These are phyloP conservation scores for Cyclotella choctawhatcheeana DNA, from an alignment of 108 stramenopile genomes.

Conservation along the genomic window DNA sequence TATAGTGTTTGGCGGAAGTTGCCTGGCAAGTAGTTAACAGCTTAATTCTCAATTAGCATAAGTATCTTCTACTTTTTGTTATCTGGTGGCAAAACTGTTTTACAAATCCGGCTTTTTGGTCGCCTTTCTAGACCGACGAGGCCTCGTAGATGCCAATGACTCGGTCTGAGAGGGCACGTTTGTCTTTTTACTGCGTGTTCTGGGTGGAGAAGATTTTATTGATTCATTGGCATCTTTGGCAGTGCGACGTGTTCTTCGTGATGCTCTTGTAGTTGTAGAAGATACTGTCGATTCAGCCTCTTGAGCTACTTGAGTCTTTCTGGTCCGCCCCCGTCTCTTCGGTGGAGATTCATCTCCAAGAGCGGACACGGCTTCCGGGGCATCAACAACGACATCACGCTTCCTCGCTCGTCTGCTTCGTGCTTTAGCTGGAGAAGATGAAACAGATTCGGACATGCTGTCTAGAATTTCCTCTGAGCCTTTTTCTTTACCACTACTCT, in stretches of 20 bases:
- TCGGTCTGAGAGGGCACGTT: neutral
- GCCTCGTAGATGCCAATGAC: conserved; percentile 3
- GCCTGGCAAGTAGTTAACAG: too few relatives aligned
- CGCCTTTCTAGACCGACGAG: neutral
- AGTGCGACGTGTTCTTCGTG: too few relatives aligned
- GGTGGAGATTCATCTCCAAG: neutral
- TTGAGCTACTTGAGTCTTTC: neutral
- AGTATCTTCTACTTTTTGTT: neutral
- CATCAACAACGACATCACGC: neutral
- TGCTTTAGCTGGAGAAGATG: conserved; percentile 11
- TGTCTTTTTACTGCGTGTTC: neutral
- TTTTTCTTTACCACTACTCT: neutral
- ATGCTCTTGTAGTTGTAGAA: neutral
- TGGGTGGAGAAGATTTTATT: conserved; percentile 2
- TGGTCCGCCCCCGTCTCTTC: neutral
- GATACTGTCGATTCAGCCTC: neutral
- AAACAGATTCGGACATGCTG: neutral
- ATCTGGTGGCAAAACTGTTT: too few relatives aligned
- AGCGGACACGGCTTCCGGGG: neutral
- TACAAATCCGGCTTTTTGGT: neutral
- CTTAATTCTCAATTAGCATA: too few relatives aligned
- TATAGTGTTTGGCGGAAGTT: conserved; percentile 85
- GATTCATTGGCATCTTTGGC: neutral
- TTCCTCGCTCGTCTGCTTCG: neutral
- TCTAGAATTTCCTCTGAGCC: neutral